phyloP scores from a whole-genome alignment of 768 basidiomycete species.

The Lyophyllum atratum region DNA sequence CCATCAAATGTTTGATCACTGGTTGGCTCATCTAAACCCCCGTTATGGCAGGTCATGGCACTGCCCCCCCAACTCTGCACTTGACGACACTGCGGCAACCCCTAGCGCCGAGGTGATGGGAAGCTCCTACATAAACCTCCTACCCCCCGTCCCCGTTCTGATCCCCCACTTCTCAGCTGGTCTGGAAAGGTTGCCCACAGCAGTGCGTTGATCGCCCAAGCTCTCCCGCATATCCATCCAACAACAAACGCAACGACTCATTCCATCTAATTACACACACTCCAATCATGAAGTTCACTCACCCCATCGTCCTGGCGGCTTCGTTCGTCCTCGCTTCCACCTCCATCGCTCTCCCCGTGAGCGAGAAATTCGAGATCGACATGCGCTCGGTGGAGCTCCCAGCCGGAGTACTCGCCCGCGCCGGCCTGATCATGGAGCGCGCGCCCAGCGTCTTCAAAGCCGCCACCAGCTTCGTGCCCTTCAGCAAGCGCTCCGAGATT shows the following conservation, averaged over 20 bases:
- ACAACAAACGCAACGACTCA: background rate
- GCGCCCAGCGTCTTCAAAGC: background rate
- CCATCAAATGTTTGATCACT: background rate
- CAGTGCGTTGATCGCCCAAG: constrained; percentile 16
- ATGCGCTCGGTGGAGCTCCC: background rate
- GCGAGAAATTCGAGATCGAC: background rate
- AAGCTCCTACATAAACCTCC: background rate
- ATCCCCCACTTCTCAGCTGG: constrained; percentile 18
- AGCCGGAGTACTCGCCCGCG: background rate
- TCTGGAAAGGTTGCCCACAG: constrained; percentile 9
- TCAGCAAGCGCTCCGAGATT: background rate
- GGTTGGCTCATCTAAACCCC: background rate
- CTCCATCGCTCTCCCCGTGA: constrained; percentile 6
- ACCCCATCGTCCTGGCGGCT: constrained; percentile 1
- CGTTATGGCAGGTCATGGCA: background rate
- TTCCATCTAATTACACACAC: background rate
- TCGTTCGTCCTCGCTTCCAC: constrained; percentile 3
- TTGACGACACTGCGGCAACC: background rate
- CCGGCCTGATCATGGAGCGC: background rate
- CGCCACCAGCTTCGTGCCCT: too few relatives aligned
- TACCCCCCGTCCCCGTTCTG: background rate
- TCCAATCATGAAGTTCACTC: constrained; percentile 9
- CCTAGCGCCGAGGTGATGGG: background rate
- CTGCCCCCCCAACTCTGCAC: constrained; percentile 1
- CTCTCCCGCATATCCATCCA: constrained; percentile 1